Evolutionary conservation across 495 filamentous ascomycete species (phyloP), one percentile per base, ranked within the genome.

Genomic region (Podospora conica): DNA sequence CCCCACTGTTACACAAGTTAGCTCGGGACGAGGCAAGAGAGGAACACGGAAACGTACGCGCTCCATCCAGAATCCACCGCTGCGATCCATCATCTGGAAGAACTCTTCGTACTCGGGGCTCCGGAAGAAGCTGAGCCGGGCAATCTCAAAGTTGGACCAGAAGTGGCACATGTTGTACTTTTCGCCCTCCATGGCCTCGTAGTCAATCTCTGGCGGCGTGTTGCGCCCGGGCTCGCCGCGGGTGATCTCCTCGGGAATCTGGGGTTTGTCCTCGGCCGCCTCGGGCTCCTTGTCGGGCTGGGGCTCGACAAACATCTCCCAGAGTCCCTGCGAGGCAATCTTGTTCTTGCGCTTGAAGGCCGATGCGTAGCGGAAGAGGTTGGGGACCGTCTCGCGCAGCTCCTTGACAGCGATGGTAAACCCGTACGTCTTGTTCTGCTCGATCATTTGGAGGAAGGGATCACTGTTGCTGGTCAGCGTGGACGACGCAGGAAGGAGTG

Each of bases 91-190:
- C 90, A 96, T 96, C 71, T 97, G 84, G 81, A 99, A 99, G 80
- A 99, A 98, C 58, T 97, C 95, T 75, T 96, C 91, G 75, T 99
- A 99, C 70, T 89, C 88, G 77, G 96, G 92, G 80, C 92, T 96
- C 69, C 95, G 86, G 85, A 97, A 97, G 83, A 91, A 99, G 81
- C 91, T 89, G 61, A 99, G 83, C 62, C 88, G 87, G 21, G 95
- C 95, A 79, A 99, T 99, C 79, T 99, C 95, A 65, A 99, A 99
- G 76, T 99, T 99, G 82, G 92, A 96, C 95, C 95, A 99, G 83
- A 98, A 99, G 83, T 99, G 95, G 79, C 95, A 99, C 95, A 99
- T 99, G 82, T 99, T 99, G 81, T 99, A 99, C 68, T 85, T 90
- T 73, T 99, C 95, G 65, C 91, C 91, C 74, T 97, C 96, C 95